A percentile compares a stretch with the other conserved stretches of the same genome.
Conservation (phyloP, 441 rosid genomes). For the Syzygium syzygioides region DNA sequence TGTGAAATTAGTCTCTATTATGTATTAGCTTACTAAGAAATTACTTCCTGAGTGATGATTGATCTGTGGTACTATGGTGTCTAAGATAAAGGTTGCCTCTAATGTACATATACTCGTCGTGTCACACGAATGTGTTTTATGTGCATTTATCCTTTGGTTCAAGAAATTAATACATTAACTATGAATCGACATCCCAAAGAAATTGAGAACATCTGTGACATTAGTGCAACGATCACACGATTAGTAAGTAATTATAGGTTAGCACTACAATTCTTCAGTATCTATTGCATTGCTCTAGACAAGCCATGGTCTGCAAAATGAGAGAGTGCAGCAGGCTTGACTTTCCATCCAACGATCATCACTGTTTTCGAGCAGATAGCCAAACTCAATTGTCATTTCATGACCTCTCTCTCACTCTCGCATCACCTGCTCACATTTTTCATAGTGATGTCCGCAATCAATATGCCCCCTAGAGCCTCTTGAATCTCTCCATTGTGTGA, state of each 20-base stretch:
- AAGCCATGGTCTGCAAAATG: not conserved
- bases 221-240: not conserved
- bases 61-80: not conserved
- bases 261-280: not conserved
- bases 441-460: too few species aligned
- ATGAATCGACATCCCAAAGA: not conserved
- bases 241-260: not conserved
- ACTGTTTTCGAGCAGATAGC: too few species aligned
- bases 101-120: not conserved
- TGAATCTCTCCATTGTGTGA: too few species aligned
- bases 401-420: too few species aligned
- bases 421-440: too few species aligned
- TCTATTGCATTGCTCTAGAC: not conserved
- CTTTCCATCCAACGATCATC: not conserved
- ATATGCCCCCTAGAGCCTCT: too few species aligned
- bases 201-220: not conserved
- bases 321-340: not conserved
- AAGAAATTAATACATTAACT: not conserved
- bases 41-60: too few species aligned
- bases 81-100: not conserved
- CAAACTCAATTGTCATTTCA: too few species aligned
- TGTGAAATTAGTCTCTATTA: not conserved
- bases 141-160: not conserved
- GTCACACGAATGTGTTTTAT: not conserved
- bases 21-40: too few species aligned